Evolutionary conservation across 1,284 basidiomycete genomes (phyloP).

Genomic region (Ceratobasidium sp.): DNA sequence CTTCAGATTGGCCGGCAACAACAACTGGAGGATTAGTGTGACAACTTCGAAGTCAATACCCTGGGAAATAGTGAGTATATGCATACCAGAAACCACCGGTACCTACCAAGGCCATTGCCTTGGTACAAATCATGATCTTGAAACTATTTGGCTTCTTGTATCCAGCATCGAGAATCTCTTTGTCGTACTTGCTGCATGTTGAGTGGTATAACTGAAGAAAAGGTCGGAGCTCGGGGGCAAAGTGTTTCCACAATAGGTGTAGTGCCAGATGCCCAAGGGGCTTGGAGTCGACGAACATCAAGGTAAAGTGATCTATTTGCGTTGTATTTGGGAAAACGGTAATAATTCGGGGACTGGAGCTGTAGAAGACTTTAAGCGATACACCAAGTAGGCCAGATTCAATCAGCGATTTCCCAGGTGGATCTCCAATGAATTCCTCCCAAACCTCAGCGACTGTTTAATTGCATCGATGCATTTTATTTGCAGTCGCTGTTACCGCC

Average conservation of each 20-base stretch:
- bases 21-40: background rate
- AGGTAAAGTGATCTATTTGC: background rate
- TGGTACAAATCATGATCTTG: background rate
- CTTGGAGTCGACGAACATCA: background rate
- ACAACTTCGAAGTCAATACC: background rate
- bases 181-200: background rate
- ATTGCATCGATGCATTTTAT: background rate
- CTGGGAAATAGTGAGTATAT: background rate
- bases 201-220: background rate
- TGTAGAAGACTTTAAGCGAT: background rate
- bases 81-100: background rate
- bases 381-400: background rate
- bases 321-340: background rate
- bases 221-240: background rate
- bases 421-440: background rate
- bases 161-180: background rate
- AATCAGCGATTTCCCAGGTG: background rate
- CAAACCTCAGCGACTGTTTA: background rate
- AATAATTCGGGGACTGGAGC: background rate
- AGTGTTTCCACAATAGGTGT: background rate
- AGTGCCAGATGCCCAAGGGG: background rate
- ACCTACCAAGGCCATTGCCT: background rate
- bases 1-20: background rate
- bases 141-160: background rate
- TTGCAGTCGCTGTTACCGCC: constrained; percentile 1